Evolutionary conservation across 495 filamentous ascomycete genomes (phyloP), one percentile per base, ranked within the genome.

Genomic region (Pyrenula massariospora): DNA sequence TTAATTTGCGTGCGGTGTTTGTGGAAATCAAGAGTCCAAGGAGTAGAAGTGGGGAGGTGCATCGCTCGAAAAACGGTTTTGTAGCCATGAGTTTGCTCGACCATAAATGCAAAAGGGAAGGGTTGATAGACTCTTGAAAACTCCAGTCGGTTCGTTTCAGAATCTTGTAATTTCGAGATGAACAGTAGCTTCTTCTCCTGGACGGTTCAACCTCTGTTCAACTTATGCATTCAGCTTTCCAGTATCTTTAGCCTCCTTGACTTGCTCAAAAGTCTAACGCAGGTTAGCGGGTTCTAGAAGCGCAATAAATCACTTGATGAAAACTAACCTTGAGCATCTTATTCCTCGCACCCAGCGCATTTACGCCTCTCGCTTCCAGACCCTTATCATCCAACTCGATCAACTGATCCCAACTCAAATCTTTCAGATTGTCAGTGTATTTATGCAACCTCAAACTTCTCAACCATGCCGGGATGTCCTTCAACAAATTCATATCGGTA

Each of bases 381-480:
- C 88, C 91, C 70, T 90, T 91, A 65, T 98, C 94, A 67, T 95
- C 88, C 57, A 98, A 76, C 69, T 91, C 86, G 60, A 98, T 73
- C 63, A 98, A 65, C 15, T 98, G 92, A n/a, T 81, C 86, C 93
- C 93, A 98, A 61, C 92, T 89, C 69, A 97, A 79, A 67, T 96
- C 91, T 72, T 97, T 98, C 63, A 98, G 73, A 66, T 97, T 91
- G 60, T 98, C 93, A 36, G 93, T 98, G 71, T 98, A 98, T 75
- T 98, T 98, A 75, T 98, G 93, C 62, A 98, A 76, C 58, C 93
- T 84, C 64, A 97, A 77, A 68, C 89, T 96, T 72, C 93, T 84
- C 66, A 98, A 77, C 93, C 93, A 98, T 68, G 81, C 84, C 60
- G 94, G 91, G 62, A 98, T 95, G 66, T 98, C 93, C 75, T 94